Percentiles rank a stretch among this genome's conserved stretches.
phyloP scores from a whole-genome alignment of 2,329 filamentous ascomycete genomes.

The Penicillium sp. region DNA sequence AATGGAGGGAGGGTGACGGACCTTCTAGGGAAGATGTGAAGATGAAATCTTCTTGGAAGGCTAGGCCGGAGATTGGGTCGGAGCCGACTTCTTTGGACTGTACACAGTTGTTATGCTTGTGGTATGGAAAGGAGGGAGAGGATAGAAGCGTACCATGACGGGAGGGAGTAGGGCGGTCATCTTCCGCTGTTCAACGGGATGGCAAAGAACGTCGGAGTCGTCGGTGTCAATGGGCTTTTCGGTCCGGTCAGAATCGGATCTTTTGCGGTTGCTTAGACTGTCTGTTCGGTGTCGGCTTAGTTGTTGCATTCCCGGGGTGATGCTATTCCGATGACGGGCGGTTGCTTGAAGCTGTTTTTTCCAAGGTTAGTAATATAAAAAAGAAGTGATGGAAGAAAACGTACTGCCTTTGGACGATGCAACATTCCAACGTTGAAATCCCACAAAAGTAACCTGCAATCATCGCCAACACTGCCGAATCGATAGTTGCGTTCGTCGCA shows the following conservation, averaged over 20 bases:
- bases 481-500: slow-evolving; percentile 94
- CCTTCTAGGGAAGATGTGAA: slow-evolving; percentile 89
- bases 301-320: slow-evolving; percentile 26
- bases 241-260: slow-evolving; percentile 68
- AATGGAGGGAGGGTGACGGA: slow-evolving; percentile 48
- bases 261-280: slow-evolving; percentile 56
- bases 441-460: slow-evolving; percentile 86
- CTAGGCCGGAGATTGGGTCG: slow-evolving; percentile 83
- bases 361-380: not conserved
- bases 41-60: slow-evolving; percentile 91
- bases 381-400: slow-evolving; percentile 31
- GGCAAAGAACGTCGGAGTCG: slow-evolving; percentile 61
- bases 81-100: slow-evolving; percentile 79
- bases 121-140: not conserved
- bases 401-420: slow-evolving; percentile 77
- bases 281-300: slow-evolving; percentile 60
- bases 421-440: slow-evolving; percentile 98
- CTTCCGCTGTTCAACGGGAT: slow-evolving; percentile 79
- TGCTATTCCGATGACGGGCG: slow-evolving; percentile 36
- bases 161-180: slow-evolving; percentile 83
- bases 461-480: slow-evolving; percentile 93
- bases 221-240: slow-evolving; percentile 39
- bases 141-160: slow-evolving; percentile 65
- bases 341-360: slow-evolving; percentile 29
- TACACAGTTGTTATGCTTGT: slow-evolving; percentile 4